Base-by-base conservation (phyloP, 2,329 filamentous ascomycete genomes). In the Aspergillus proliferans region DNA sequence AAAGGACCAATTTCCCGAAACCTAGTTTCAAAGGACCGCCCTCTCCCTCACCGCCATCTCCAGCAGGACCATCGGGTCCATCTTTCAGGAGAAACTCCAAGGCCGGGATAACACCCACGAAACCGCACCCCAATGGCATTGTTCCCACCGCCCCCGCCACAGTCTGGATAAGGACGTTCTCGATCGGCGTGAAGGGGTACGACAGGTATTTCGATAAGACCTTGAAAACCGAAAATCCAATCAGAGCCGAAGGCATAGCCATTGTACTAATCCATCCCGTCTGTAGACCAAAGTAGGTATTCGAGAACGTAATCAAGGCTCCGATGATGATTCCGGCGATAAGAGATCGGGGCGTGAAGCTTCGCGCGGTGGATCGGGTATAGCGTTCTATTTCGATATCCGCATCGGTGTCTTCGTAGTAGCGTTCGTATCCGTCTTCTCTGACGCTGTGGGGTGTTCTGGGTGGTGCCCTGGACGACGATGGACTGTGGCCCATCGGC, bases 261-360 rank as follows among this genome's bases (percentile, higher is more conserved):
- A 98, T 97, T 58, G 88, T 88, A 61, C 85, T 82, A 34, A 88
- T 81, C 84, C 84, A 87, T 56, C 84, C 84, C 24, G 88, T 94
- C 72, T 97, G 93, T 28, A 98, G 76, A n/a, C 93, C 93, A 67
- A 98, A 98, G 70, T 97, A 98, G 76, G 94, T 96, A 66, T 98
- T 98, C 46, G 88, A 94, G 67, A 95, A 95, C 65, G 88, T 93
- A 62, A 97, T 95, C 48, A 97, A 76, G 4, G 93, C 82, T 38
- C 93, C 93, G 54, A 98, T 93, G 3, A 81, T 74, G 5, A 95
- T 76, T 14, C 93, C 93, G 24, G 88, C 88, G 4, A 83, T 65
- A 36, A 97, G 78, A 45, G 89, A 89, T 48, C 93, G 85, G 22
- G 85, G 50, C 0, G 93, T 97, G 71, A 98, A 96, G 72, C 89